Evolutionary conservation across 139 green algal genomes (phyloP).

Genomic region (Pleodorina starrii): DNA sequence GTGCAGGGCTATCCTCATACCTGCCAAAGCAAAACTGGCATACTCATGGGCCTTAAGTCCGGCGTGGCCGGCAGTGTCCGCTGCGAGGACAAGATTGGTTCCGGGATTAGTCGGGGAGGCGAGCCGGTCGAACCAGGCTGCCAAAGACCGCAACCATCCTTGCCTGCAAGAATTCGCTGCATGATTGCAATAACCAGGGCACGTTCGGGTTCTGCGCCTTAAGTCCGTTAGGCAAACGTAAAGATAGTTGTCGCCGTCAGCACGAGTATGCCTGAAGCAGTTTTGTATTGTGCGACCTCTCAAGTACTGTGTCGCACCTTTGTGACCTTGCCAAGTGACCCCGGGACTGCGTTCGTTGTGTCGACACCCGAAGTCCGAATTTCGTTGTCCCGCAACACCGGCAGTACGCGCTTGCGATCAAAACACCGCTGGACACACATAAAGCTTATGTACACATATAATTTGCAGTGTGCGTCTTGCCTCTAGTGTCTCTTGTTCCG

Average conservation of each 20-base stretch:
- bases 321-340: too few species aligned
- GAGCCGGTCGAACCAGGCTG: background rate
- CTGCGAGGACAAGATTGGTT: slow-evolving; percentile 52
- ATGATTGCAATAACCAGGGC: slow-evolving; percentile 24
- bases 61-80: slow-evolving; percentile 67
- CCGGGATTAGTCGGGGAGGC: background rate
- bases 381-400: too few species aligned
- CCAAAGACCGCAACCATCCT: background rate
- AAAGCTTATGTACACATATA: too few species aligned
- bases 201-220: background rate
- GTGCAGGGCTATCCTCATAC: slow-evolving; percentile 41
- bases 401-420: too few species aligned
- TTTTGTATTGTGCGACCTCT: background rate
- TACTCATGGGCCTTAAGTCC: slow-evolving; percentile 69
- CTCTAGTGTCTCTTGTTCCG: background rate
- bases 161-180: slow-evolving; percentile 49
- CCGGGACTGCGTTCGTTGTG: too few species aligned
- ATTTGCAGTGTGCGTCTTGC: too few species aligned
- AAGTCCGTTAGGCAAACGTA: background rate
- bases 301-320: too few species aligned
- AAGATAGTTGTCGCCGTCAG: slow-evolving; percentile 21
- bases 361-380: too few species aligned
- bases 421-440: too few species aligned
- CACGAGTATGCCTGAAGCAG: background rate
- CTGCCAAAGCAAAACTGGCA: slow-evolving; percentile 66